Evolutionary conservation across 2,329 filamentous ascomycete genomes (phyloP).

Genomic region (Arachnopeziza araneosa): DNA sequence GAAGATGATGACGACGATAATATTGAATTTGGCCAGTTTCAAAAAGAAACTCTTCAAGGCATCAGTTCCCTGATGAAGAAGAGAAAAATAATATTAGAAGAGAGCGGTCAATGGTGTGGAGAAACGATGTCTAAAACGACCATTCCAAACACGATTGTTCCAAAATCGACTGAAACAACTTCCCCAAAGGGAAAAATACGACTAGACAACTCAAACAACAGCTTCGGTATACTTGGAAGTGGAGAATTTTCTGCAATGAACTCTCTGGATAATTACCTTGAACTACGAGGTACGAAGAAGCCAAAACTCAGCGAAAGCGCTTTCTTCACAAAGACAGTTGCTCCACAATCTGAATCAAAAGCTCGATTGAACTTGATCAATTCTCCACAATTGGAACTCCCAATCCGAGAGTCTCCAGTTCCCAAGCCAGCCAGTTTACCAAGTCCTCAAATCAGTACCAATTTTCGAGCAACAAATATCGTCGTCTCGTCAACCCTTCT

Average conservation of each 20-base stretch:
- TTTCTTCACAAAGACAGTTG: constrained; percentile 20
- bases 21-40: constrained; percentile 26
- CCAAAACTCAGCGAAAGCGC: constrained; percentile 24
- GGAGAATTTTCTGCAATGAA: constrained; percentile 35
- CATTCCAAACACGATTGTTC: not conserved
- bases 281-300: constrained; percentile 36
- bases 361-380: not conserved
- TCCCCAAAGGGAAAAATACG: constrained; percentile 13
- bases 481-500: constrained; percentile 47
- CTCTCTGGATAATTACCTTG: constrained; percentile 46
- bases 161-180: not conserved
- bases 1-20: constrained; percentile 34
- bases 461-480: constrained; percentile 31
- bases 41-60: constrained; percentile 22
- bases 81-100: constrained; percentile 27
- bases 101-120: not conserved
- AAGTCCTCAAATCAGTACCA: not conserved
- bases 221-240: constrained; percentile 16
- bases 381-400: not conserved
- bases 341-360: not conserved
- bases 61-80: constrained; percentile 37
- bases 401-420: constrained; percentile 12
- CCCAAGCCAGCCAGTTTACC: not conserved
- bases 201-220: constrained; percentile 12
- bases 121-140: not conserved